phyloP scores from a whole-genome alignment of 1,139 yeast genomes.

The Pichia norvegensis region DNA sequence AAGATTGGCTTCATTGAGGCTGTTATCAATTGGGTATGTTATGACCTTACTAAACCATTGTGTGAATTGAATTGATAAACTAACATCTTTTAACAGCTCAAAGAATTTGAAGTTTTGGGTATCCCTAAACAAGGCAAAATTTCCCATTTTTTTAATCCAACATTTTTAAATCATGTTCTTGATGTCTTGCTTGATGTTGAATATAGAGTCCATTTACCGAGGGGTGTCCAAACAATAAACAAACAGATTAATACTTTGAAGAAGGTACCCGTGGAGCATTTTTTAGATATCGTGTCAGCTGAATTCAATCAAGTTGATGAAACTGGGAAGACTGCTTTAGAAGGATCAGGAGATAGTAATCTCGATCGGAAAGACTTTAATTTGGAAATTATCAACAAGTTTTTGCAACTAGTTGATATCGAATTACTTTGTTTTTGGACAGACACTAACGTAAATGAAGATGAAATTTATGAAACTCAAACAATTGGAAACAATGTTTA shows the following conservation, averaged over 20 bases:
- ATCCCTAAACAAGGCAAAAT: constrained; percentile 4
- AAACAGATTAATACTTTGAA: constrained; percentile 1
- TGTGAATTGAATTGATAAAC: background rate
- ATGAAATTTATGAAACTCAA: constrained; percentile 2
- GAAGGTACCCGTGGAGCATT: constrained; percentile 6
- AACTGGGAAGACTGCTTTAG: background rate
- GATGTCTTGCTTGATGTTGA: constrained; percentile 5
- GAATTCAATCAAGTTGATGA: constrained; percentile 5
- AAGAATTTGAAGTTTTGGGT: constrained; percentile 9
- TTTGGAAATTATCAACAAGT: constrained; percentile 6
- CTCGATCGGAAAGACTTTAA: background rate
- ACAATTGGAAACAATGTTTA: constrained; percentile 1
- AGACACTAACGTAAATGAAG: background rate
- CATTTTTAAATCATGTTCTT: constrained; percentile 3
- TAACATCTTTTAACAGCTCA: constrained; percentile 2
- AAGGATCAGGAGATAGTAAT: background rate
- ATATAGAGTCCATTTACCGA: background rate
- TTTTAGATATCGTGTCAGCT: constrained; percentile 6
- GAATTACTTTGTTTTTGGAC: constrained; percentile 5
- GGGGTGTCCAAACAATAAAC: background rate
- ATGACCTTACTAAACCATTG: background rate
- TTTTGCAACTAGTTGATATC: constrained; percentile 6
- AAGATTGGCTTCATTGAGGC: constrained; percentile 7
- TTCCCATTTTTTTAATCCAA: constrained; percentile 6
- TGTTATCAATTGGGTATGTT: constrained; percentile 11